Conservation (phyloP, 176 grass and related monocot species). For the Carex cristatella region DNA sequence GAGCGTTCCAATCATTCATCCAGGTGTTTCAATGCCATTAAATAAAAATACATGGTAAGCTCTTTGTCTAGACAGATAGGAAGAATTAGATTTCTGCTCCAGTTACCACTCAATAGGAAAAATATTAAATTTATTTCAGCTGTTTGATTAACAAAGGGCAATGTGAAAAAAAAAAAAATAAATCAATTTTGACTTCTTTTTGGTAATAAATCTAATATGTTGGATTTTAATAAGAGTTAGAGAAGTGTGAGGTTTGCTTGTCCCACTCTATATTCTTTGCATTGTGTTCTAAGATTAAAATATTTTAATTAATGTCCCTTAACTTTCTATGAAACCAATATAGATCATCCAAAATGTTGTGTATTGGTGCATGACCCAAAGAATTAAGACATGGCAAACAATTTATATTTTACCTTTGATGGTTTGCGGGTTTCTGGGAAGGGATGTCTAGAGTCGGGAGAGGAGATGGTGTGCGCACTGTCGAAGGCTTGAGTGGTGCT, state of each 20-base stretch:
- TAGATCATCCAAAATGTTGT: neutral
- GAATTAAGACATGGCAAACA: neutral
- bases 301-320: neutral
- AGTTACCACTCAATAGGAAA: neutral
- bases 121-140: neutral
- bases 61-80: neutral
- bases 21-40: neutral
- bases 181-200: neutral
- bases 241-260: neutral
- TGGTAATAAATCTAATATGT: neutral
- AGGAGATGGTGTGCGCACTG: conserved; percentile 35
- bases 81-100: neutral
- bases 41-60: neutral
- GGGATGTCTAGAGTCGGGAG: conserved; percentile 53
- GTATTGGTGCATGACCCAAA: neutral
- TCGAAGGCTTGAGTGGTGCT: conserved; percentile 36
- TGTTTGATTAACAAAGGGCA: neutral
- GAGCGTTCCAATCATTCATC: neutral
- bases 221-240: neutral
- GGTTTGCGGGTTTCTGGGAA: conserved; percentile 19
- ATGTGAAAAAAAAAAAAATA: neutral
- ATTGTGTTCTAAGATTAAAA: neutral
- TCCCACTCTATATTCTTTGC: neutral
- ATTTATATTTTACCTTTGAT: conserved; percentile 14
- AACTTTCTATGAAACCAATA: neutral